phyloP scores from a whole-genome alignment of 2,329 filamentous ascomycete genomes.

The Pestalotiopsis sp. region DNA sequence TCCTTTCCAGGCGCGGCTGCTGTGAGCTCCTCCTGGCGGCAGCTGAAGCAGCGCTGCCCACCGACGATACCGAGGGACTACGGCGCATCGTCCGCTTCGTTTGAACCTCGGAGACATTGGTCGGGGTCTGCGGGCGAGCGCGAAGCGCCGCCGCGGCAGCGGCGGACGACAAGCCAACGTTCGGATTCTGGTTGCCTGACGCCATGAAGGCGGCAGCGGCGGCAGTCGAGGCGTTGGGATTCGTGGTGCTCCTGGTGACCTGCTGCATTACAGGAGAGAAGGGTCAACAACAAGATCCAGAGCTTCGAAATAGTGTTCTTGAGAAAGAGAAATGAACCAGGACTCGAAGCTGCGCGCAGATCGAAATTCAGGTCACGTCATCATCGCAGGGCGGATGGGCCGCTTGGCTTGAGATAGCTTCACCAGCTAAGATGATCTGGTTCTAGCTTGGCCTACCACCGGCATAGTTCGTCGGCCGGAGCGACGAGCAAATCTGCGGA shows the following conservation, averaged over 20 bases:
- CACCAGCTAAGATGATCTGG: constrained; percentile 7
- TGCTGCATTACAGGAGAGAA: constrained; percentile 48
- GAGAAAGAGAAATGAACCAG: neutral
- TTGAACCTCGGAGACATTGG: constrained; percentile 78
- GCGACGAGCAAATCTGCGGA: neutral
- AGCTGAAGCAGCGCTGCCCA: constrained; percentile 38
- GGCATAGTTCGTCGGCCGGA: neutral
- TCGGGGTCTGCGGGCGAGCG: constrained; percentile 77
- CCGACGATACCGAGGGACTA: constrained; percentile 72
- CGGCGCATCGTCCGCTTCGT: constrained; percentile 84
- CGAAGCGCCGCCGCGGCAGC: constrained; percentile 86
- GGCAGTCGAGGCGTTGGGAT: constrained; percentile 76
- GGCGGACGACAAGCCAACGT: constrained; percentile 74
- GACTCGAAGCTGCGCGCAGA: neutral
- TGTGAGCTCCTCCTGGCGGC: constrained; percentile 45
- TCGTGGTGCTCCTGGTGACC: constrained; percentile 65
- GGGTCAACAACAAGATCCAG: constrained; percentile 20
- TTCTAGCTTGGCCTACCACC: constrained; percentile 1
- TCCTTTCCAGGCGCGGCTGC: constrained; percentile 59
- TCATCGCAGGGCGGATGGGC: constrained; percentile 14
- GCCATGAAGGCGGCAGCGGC: constrained; percentile 84
- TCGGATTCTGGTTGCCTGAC: constrained; percentile 58
- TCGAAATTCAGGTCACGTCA: constrained; percentile 17
- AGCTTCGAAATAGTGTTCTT: constrained; percentile 18
- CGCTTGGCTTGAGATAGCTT: constrained; percentile 18